Evolutionary conservation across 495 filamentous ascomycete genomes (phyloP), one percentile per base, ranked within the genome.

Genomic region (Jackrogersella minutella): DNA sequence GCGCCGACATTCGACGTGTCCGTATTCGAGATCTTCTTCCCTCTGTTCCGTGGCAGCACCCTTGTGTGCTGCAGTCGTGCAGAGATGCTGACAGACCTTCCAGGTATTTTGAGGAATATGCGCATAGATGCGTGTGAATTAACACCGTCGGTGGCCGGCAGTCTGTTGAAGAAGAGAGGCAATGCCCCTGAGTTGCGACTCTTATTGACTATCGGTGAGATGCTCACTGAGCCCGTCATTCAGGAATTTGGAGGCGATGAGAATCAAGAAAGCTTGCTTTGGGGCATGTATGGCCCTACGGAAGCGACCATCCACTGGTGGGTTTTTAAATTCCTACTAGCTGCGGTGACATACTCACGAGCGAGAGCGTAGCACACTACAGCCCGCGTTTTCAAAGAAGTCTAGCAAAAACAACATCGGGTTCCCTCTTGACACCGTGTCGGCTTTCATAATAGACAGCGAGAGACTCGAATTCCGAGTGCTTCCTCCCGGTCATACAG

Each of bases 1-100:
- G 87, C 90, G 6, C 90, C 91, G 0, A 94, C 91, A 0, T 96
- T 96, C 66, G 92, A 96, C 70, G 92, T 96, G 3, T 94, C 90
- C 0, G 86, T 94, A 0, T 95, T 95, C 61, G 92, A 96, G 71
- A 91, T 93, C 5, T 96, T 95, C 79, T 96, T 94, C 69, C 87
- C 92, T 0, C 71, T 92, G 0, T 86, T 86, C 50, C 80, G 91
- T 47, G 90, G 90, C 1, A 78, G 77, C 22, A 93, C 91, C 0
- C 81, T 96, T 5, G 86, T 93, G 40, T 85, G 85, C 46, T 90
- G 89, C 54, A 79, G 83, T 17, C 84, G 92, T 17, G 74, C 77
- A 16, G 72, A 81, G 3, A 84, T 94, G 77, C 81, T 95, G 22
- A 84, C 87, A 51, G 88, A 95, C 71, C 81, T 96, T 16, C 85